Conservation (phyloP, 208 protist species). For the Vickermania ingenoplastis region DNA sequence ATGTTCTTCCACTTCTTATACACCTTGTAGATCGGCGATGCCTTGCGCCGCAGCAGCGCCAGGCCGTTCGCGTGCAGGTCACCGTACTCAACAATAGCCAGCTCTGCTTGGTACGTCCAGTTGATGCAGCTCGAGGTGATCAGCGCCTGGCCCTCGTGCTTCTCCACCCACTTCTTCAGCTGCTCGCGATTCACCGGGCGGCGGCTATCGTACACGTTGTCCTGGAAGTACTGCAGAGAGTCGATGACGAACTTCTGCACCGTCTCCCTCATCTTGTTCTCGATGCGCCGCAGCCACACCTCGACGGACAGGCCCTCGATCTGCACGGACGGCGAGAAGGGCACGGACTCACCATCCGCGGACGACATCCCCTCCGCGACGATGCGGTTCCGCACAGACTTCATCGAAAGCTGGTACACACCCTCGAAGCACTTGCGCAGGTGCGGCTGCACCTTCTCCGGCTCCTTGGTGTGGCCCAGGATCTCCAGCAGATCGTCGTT, state of each 20-base stretch:
- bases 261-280: slow-evolving; percentile 90
- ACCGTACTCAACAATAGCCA: slow-evolving; percentile 84
- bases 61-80: slow-evolving; percentile 68
- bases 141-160: slow-evolving; percentile 90
- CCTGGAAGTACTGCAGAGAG: slow-evolving; percentile 70
- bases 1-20: slow-evolving; percentile 92
- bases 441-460: slow-evolving; percentile 94
- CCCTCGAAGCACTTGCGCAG: slow-evolving; percentile 97
- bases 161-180: slow-evolving; percentile 83
- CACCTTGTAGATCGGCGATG: slow-evolving; percentile 84
- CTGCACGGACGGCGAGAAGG: slow-evolving; percentile 77
- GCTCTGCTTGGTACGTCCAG: slow-evolving; percentile 92
- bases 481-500: slow-evolving; percentile 98
- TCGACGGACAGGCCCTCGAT: slow-evolving; percentile 91
- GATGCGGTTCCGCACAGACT: slow-evolving; percentile 52
- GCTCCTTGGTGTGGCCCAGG: slow-evolving; percentile 95
- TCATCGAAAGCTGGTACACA: slow-evolving; percentile 85
- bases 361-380: slow-evolving; percentile 79
- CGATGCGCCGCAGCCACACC: slow-evolving; percentile 87
- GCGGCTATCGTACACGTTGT: slow-evolving; percentile 71
- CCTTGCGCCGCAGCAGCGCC: slow-evolving; percentile 79
- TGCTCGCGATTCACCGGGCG: slow-evolving; percentile 65
- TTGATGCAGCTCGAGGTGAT: slow-evolving; percentile 95
- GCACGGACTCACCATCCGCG: slow-evolving; percentile 91
- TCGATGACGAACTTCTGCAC: slow-evolving; percentile 76